A percentile compares a stretch with the other conserved stretches of the same genome.
Conservation (phyloP, 345 rosid species). For the Iberis pinnata region DNA sequence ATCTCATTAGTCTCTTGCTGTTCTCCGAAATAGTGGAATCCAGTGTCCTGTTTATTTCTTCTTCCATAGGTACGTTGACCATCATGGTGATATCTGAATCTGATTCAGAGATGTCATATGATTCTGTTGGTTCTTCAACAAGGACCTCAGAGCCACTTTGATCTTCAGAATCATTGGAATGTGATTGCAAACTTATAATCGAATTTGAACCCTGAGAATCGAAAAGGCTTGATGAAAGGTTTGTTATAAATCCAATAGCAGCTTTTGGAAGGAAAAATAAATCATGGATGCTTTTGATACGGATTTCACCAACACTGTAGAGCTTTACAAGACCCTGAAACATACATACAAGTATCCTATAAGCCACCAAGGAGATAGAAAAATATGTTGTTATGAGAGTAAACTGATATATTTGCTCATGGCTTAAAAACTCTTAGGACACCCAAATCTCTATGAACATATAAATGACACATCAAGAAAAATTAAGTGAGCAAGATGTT, state of each 20-base stretch:
- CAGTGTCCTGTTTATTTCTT: conserved; percentile 24
- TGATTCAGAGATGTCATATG: conserved; percentile 33
- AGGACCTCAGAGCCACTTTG: conserved; percentile 28
- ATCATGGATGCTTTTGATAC: conserved; percentile 28
- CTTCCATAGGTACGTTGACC: conserved; percentile 28
- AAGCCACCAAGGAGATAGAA: neutral
- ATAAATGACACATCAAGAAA: too few species aligned
- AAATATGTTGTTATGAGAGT: too few species aligned
- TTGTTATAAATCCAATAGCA: conserved; percentile 58
- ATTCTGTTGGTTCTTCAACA: conserved; percentile 32
- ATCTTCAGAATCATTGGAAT: conserved; percentile 36
- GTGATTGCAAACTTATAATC: conserved; percentile 29
- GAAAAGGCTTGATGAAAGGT: conserved; percentile 49
- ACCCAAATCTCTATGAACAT: too few species aligned
- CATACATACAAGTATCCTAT: conserved; percentile 18
- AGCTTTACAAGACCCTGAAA: conserved; percentile 45
- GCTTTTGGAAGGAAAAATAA: conserved; percentile 54
- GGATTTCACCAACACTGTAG: conserved; percentile 29
- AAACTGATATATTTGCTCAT: too few species aligned
- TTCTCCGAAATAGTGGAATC: conserved; percentile 19
- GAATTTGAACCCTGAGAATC: conserved; percentile 44
- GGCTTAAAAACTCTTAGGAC: too few species aligned
- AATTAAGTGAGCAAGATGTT: conserved; percentile 3
- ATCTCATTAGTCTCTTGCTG: conserved; percentile 24
- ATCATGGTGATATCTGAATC: conserved; percentile 23